Base-by-base conservation (phyloP, 495 filamentous ascomycete genomes). In the Bryoglossum gracile region DNA sequence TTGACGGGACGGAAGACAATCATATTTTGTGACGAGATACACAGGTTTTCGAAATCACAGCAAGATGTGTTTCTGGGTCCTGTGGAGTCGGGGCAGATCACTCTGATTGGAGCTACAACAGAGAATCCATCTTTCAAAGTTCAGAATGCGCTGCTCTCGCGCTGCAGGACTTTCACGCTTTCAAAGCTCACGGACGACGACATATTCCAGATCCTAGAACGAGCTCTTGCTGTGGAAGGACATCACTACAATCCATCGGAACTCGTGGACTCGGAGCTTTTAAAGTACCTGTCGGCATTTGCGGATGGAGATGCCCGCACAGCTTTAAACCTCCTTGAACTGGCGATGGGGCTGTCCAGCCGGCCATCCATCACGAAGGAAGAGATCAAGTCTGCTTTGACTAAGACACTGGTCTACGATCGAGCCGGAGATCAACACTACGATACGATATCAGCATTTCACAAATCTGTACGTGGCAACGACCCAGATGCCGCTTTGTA, bases 61-160 rank as follows among this genome's bases (percentile, higher is more conserved):
- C 92, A 98, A 55, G 92, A 98, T 68, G 87, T 95, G 1, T 97
- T 97, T 55, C 65, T 98, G 8, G 89, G 86, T 3, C 90, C 91
- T 0, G 92, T 98, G 2, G 92, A 98, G 60, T 82, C 83, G 8
- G 92, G 92, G 8, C 83, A 86, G 25, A 81, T 97, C 55, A 94
- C 88, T 5, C 72, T 98, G 33, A 94, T 96, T 53, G 92, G 89
- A 21, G 92, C 92, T 21, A 97, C 92, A 8, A 98, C 92, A 2
- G 92, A 98, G 62, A 98, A 98, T 60, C 92, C 92, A 0, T 87
- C 82, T 18, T 98, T 98, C 71, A 95, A 95, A 61, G 79, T 98
- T 35, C 84, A 94, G 58, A 83, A 80, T 51, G 89, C 92, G 1
- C 73, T 98, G 25, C 72, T 96, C 10, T 94, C 88, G 28, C 76